Evolutionary conservation across 2,329 filamentous ascomycete genomes (phyloP).

Genomic region (Colletotrichum navitas): DNA sequence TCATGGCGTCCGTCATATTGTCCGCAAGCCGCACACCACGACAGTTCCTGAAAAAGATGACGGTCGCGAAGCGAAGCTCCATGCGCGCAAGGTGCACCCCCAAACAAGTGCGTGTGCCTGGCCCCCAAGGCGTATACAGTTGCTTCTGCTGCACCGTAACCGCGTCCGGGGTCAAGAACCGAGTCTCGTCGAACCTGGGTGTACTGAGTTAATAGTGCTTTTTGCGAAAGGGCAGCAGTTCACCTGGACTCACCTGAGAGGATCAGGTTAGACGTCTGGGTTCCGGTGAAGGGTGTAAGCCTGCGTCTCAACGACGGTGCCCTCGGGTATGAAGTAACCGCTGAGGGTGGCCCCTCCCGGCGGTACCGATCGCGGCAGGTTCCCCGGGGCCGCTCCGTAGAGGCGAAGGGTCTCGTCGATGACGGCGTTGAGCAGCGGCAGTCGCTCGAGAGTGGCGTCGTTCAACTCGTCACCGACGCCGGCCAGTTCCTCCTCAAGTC

Average conservation of each 20-base stretch:
- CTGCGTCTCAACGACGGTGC: slow-evolving; percentile 57
- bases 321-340: slow-evolving; percentile 56
- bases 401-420: slow-evolving; percentile 61
- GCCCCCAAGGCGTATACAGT: slow-evolving; percentile 65
- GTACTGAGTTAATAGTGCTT: background rate
- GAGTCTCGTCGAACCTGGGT: slow-evolving; percentile 18
- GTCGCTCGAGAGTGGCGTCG: slow-evolving; percentile 50
- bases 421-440: slow-evolving; percentile 57
- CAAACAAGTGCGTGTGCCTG: slow-evolving; percentile 62
- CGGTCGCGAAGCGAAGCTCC: slow-evolving; percentile 65
- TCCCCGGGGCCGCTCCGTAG: slow-evolving; percentile 55
- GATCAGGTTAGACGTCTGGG: slow-evolving; percentile 55
- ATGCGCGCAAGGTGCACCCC: slow-evolving; percentile 69
- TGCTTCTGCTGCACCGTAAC: slow-evolving; percentile 57
- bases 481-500: slow-evolving; percentile 52
- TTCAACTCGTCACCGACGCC: slow-evolving; percentile 44
- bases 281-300: slow-evolving; percentile 62
- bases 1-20: slow-evolving; percentile 53
- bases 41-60: slow-evolving; percentile 65
- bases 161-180: slow-evolving; percentile 4
- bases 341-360: slow-evolving; percentile 53
- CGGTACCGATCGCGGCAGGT: slow-evolving; percentile 57
- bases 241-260: slow-evolving; percentile 44
- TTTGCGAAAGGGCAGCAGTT: rapidly evolving
- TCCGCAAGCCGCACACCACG: slow-evolving; percentile 50